phyloP scores from a whole-genome alignment of 2,329 filamentous ascomycete species.

The Aspergillus sp. region DNA sequence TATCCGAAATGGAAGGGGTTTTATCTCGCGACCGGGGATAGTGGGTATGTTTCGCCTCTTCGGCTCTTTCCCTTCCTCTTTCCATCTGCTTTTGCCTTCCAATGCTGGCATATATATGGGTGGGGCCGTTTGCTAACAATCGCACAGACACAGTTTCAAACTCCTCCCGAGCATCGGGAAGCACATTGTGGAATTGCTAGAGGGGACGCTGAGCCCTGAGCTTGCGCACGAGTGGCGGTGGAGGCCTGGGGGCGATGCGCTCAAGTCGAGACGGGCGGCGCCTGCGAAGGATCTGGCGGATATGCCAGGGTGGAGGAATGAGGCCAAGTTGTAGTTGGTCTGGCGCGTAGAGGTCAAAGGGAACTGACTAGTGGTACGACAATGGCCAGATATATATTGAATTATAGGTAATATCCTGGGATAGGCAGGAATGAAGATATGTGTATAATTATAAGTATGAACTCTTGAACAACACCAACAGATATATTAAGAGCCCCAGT shows the following conservation, averaged over 20 bases:
- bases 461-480: background rate
- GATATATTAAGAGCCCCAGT: too few relatives aligned
- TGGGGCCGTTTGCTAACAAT: background rate
- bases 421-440: background rate
- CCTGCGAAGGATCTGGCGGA: slow-evolving; percentile 7
- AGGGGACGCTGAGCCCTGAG: background rate
- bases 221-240: slow-evolving; percentile 4
- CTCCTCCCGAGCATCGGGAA: slow-evolving; percentile 7
- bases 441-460: background rate
- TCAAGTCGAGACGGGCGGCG: slow-evolving; percentile 1
- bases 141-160: slow-evolving; percentile 3
- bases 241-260: slow-evolving; percentile 11
- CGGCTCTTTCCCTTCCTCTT: too few relatives aligned
- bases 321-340: background rate
- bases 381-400: too few relatives aligned
- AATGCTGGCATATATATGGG: too few relatives aligned
- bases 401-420: background rate
- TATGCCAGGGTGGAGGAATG: slow-evolving; percentile 9
- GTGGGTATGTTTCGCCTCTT: background rate
- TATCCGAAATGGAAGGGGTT: slow-evolving; percentile 7
- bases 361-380: too few relatives aligned
- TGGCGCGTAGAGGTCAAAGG: too few relatives aligned
- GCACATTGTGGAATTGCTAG: slow-evolving; percentile 7
- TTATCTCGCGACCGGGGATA: slow-evolving; percentile 4
- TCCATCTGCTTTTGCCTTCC: too few relatives aligned